Base-by-base conservation (phyloP, 768 basidiomycete genomes). In the Agrocybe pediades region DNA sequence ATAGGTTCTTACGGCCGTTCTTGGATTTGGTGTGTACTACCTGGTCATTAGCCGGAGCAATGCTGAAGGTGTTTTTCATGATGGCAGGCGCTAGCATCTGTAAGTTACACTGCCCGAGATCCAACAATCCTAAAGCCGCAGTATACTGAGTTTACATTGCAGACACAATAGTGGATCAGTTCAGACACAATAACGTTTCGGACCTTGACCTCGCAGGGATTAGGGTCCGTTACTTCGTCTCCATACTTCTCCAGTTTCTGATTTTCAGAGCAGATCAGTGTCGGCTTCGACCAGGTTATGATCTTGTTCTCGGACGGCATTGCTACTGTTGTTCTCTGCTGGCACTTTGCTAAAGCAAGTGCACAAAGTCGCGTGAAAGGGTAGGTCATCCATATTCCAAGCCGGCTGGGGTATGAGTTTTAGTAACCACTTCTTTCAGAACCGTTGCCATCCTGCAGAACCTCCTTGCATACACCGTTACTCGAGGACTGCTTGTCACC, bases 401-500 rank as follows among this genome's bases (percentile, higher is more conserved):
- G 42, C 1, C 20, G 9, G 21, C 19, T 21, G 20, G 42, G 20
- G 20, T 25, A 25, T 23, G 9, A 19, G 4, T 1, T 25, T 15
- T 23, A 16, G 9, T 44, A 23, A 44, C 20, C 2, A 19, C 3
- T 23, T 9, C 1, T 9, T 5, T 24, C 24, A 50, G 49, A 25
- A 27, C 39, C 6, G 29, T 25, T 17, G 21, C 40, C 2, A 29
- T 51, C 7, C 49, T 51, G 27, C 49, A 43, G 19, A 29, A 43
- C 25, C 40, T 51, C 16, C 11, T 51, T 17, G 20, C 49, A 7
- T 42, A 27, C 41, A 51, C 49, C 4, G 49, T 51, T 41, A 21
- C 26, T 9, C 49, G 49, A 16, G 49, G 49, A 15, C 3, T 42
- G 9, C 36, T 51, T 1, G 41, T 51, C 3, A 43, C 49, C 5